Evolutionary conservation across 441 rosid genomes (phyloP).

Genomic region (Pelargonium fulgidum): DNA sequence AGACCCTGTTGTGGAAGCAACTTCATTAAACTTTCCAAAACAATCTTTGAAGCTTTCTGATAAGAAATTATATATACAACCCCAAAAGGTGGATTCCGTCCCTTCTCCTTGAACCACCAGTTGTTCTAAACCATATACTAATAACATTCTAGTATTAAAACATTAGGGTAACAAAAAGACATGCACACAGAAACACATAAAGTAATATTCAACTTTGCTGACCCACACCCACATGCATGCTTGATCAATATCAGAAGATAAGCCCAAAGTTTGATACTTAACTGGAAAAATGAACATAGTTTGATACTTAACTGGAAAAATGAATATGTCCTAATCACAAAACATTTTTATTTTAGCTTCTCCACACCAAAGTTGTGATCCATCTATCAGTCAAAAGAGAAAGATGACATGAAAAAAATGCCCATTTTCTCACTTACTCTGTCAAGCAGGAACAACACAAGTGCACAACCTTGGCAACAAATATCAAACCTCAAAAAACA

Average conservation of each 20-base stretch:
- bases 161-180: conserved; percentile 12
- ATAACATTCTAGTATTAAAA: conserved; percentile 13
- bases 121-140: conserved; percentile 12
- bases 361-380: neutral
- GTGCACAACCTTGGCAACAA: conserved; percentile 24
- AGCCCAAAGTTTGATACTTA: conserved; percentile 16
- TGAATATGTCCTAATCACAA: conserved; percentile 16
- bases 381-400: conserved; percentile 7
- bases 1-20: too few species aligned
- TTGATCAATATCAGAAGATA: conserved; percentile 15
- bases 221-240: conserved; percentile 14
- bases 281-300: conserved; percentile 3
- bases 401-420: neutral
- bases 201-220: conserved; percentile 14
- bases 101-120: neutral
- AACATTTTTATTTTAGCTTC: neutral
- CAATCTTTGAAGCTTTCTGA: too few species aligned
- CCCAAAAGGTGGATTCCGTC: too few species aligned
- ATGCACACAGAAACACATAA: conserved; percentile 23
- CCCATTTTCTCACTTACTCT: conserved; percentile 25
- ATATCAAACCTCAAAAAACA: conserved; percentile 7
- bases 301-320: too few species aligned
- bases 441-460: conserved; percentile 24
- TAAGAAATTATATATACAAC: too few species aligned
- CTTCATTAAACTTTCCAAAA: too few species aligned